Evolutionary conservation across 202 grass and related monocot genomes (phyloP).

Genomic region (Panicum virgatum): DNA sequence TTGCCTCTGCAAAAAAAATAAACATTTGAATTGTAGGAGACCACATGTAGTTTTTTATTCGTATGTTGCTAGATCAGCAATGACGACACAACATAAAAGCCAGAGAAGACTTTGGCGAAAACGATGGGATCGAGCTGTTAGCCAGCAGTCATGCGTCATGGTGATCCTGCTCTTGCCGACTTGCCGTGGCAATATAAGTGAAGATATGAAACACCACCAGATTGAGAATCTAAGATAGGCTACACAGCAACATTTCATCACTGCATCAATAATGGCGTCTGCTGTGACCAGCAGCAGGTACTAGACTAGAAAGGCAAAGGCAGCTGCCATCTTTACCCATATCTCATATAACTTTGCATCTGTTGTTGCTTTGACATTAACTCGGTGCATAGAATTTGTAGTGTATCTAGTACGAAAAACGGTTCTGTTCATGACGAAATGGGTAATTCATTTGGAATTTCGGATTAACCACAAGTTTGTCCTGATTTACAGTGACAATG

Average conservation of each 20-base stretch:
- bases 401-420: neutral
- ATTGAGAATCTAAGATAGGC: neutral
- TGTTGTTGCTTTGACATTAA: neutral
- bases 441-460: neutral
- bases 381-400: neutral
- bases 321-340: neutral
- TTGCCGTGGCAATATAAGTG: neutral
- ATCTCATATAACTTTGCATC: neutral
- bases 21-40: neutral
- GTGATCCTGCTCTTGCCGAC: too few relatives aligned
- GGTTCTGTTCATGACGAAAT: neutral
- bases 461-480: neutral
- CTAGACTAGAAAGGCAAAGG: neutral
- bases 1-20: neutral
- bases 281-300: conserved; percentile 5
- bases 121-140: conserved; percentile 14
- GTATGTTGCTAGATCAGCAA: neutral
- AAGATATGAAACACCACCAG: neutral
- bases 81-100: conserved; percentile 8
- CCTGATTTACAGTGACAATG: conserved; percentile 19
- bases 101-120: conserved; percentile 17
- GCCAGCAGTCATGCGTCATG: neutral
- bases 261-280: conserved; percentile 30
- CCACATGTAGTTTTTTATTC: neutral
- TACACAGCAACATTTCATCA: neutral